Evolutionary conservation across 768 basidiomycete species (phyloP), one percentile per base, ranked within the genome.

Genomic region (Scleroderma citrinum): DNA sequence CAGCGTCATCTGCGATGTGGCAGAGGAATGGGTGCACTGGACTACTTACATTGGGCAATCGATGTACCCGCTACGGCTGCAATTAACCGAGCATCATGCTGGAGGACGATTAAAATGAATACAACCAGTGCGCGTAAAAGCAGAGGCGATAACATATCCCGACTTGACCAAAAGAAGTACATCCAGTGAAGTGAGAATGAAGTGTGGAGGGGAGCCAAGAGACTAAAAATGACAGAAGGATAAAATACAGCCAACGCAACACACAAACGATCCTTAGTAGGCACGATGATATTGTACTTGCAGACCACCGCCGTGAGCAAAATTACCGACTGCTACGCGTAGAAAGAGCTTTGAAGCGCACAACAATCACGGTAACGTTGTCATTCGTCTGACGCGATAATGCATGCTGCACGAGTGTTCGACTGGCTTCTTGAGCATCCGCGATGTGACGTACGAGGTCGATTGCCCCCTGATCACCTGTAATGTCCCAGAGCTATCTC

Each of bases 401-500:
- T 16, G 96, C 96, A 58, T 94, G 83, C 51, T 89, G 82, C 49
- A 98, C 74, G 42, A 87, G 50, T 89, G 73, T 76, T 41, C 79
- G 70, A 57, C 84, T 87, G 5, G 95, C 95, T 54, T 78, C 75
- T 63, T 96, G 92, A 10, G 96, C 82, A 64, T 96, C 87, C 21
- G 72, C 61, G 31, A 82, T 69, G 31, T 78, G 72, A 44, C 82
- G 81, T 46, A 96, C 80, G 45, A 95, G 78, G 48, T 97, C 88
- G 31, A 95, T 83, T 3, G 94, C 94, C 35, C 76, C 78, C 66
- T 98, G 92, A 66, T 99, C 96, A 36, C 81, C 83, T 34, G 85
- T 80, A 16, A 99, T 90, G 67, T 99, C 96, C 96, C 96, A 99
- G 1, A 99, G 77, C 95, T 98, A 55, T 34, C 30, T 42, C 26